These are phyloP conservation scores for Phanerochaete sordida DNA, from an alignment of 768 basidiomycete genomes.

Conservation along the genomic window DNA sequence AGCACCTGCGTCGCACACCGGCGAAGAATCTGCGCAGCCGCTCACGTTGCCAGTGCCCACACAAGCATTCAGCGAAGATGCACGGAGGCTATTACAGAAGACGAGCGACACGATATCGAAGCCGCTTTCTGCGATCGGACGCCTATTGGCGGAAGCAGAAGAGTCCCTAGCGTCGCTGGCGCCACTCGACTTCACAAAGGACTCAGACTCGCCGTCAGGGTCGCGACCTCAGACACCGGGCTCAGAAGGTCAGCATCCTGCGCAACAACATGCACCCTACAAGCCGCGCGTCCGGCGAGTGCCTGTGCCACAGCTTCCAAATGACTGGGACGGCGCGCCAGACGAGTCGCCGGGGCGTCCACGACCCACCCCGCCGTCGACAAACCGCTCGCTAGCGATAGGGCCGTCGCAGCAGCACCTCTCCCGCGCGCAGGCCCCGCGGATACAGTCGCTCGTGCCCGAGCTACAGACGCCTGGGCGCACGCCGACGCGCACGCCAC, in stretches of 20 bases:
- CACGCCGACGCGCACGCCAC: conserved; percentile 19
- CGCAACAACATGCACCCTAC: conserved; percentile 60
- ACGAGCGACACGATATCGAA: conserved; percentile 90
- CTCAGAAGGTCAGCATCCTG: conserved; percentile 12
- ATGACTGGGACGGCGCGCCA: conserved; percentile 33
- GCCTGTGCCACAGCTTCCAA: conserved; percentile 18
- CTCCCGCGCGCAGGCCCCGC: conserved; percentile 19
- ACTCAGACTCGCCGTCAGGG: conserved; percentile 26
- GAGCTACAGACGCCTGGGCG: background rate
- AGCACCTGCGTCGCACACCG: conserved; percentile 47
- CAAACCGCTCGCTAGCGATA: conserved; percentile 45
- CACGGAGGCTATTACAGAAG: conserved; percentile 78
- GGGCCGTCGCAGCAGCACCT: conserved; percentile 41
- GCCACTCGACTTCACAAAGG: conserved; percentile 60
- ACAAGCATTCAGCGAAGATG: conserved; percentile 59
- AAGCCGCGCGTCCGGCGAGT: conserved; percentile 62
- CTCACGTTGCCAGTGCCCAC: conserved; percentile 58
- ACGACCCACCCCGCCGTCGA: conserved; percentile 28
- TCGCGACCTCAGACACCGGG: conserved; percentile 32
- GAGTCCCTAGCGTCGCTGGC: conserved; percentile 64
- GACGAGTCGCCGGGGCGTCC: conserved; percentile 48
- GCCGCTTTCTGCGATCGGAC: conserved; percentile 83
- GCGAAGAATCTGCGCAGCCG: conserved; percentile 87
- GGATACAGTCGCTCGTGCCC: conserved; percentile 23
- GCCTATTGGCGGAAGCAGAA: conserved; percentile 79